phyloP scores from a whole-genome alignment of 257 asterid species.

The Penstemon newberryi region DNA sequence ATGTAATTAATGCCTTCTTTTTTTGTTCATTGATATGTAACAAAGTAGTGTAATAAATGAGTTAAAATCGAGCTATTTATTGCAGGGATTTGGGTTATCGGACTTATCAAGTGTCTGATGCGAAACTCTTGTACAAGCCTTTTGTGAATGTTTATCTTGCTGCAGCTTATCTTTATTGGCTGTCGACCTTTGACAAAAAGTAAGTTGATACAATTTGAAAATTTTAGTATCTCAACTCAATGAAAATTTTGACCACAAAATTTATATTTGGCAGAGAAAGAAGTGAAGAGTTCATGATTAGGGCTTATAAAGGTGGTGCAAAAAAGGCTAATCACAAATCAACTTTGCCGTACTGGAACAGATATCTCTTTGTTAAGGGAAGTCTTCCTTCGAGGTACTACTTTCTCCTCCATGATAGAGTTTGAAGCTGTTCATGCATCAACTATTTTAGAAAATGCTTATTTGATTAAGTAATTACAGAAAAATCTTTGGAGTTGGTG shows the following conservation, averaged over 20 bases:
- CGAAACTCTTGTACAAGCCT: slow-evolving; percentile 65
- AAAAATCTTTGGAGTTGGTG: slow-evolving; percentile 56
- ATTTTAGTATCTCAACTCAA: slow-evolving; percentile 3
- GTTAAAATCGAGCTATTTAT: slow-evolving; percentile 29
- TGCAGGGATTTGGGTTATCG: slow-evolving; percentile 78
- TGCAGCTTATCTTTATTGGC: slow-evolving; percentile 91
- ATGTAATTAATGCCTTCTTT: slow-evolving; percentile 39
- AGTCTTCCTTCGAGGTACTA: slow-evolving; percentile 84
- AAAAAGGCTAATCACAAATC: slow-evolving; percentile 87
- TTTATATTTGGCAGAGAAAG: slow-evolving; percentile 61
- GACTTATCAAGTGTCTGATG: slow-evolving; percentile 47
- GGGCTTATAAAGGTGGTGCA: slow-evolving; percentile 89
- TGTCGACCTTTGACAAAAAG: slow-evolving; percentile 69
- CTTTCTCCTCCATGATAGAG: slow-evolving; percentile 19
- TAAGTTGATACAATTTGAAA: slow-evolving; percentile 36
- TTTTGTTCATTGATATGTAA: neutral
- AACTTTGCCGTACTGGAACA: slow-evolving; percentile 75
- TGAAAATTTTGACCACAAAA: slow-evolving; percentile 4
- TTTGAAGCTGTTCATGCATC: neutral
- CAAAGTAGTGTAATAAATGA: slow-evolving; percentile 14
- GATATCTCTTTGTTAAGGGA: slow-evolving; percentile 78
- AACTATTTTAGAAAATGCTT: slow-evolving; percentile 19
- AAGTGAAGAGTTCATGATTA: slow-evolving; percentile 87
- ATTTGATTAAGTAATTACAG: slow-evolving; percentile 35
- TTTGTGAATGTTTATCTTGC: slow-evolving; percentile 77